These are phyloP conservation scores for Venturia carpophila DNA, from an alignment of 2,329 filamentous ascomycete species.

Conservation along the genomic window DNA sequence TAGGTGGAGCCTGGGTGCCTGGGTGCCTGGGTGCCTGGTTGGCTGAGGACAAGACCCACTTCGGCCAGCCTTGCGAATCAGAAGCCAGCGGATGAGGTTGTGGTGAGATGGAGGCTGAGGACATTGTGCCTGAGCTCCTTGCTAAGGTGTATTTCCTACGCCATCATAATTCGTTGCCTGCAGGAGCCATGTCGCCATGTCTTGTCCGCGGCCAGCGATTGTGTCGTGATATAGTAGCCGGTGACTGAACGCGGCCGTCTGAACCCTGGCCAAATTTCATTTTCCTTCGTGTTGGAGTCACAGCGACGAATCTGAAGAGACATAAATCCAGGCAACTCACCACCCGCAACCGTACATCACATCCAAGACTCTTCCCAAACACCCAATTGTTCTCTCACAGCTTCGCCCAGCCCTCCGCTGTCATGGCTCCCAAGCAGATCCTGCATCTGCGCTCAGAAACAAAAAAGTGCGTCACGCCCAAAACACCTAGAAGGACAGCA, in stretches of 20 bases:
- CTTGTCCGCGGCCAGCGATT: neutral
- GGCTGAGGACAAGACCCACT: neutral
- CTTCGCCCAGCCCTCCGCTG: neutral
- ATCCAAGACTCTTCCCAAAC: neutral
- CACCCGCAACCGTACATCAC: neutral
- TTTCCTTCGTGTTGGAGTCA: neutral
- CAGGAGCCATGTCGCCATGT: neutral
- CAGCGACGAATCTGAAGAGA: neutral
- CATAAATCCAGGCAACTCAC: neutral
- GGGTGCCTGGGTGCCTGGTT: too few relatives aligned
- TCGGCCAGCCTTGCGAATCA: neutral
- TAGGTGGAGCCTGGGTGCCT: too few relatives aligned
- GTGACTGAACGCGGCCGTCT: neutral
- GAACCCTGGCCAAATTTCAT: neutral
- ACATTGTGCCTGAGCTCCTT: too few relatives aligned
- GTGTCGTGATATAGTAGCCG: neutral
- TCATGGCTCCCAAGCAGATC: conserved; percentile 21
- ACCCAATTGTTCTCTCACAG: neutral
- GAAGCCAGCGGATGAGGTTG: neutral
- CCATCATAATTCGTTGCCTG: neutral
- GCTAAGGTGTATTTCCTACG: too few relatives aligned
- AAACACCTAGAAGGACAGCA: neutral
- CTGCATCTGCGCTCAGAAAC: conserved; percentile 37
- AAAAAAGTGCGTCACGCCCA: conserved; percentile 24
- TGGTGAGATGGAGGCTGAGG: neutral